Conservation (phyloP, 257 asterid species). For the Ballota nigra region DNA sequence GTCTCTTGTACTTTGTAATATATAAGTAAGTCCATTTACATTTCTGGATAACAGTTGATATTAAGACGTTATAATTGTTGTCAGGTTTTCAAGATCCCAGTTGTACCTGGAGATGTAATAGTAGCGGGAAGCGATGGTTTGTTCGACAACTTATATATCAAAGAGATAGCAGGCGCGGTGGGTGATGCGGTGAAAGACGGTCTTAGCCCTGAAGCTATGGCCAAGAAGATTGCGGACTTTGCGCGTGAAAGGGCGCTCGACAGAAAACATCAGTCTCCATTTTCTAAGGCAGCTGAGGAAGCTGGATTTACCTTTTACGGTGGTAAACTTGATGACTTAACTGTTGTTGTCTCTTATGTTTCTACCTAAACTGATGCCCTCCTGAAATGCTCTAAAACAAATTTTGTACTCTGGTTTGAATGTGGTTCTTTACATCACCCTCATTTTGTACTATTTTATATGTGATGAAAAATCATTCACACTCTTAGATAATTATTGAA, state of each 20-base stretch:
- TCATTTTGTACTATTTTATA: background rate
- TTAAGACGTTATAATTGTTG: background rate
- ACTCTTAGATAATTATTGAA: too few species aligned
- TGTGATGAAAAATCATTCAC: too few species aligned
- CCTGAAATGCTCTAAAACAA: background rate
- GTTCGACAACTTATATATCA: constrained; percentile 66
- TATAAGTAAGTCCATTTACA: background rate
- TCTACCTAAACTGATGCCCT: constrained; percentile 20
- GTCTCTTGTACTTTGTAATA: background rate
- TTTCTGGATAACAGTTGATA: background rate
- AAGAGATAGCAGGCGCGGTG: constrained; percentile 58
- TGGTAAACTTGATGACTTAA: constrained; percentile 84
- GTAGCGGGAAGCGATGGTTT: constrained; percentile 89
- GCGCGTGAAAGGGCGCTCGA: constrained; percentile 70
- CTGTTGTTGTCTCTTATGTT: constrained; percentile 66
- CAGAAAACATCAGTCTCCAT: constrained; percentile 50
- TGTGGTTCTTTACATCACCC: background rate
- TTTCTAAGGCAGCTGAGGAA: constrained; percentile 69
- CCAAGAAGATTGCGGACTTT: constrained; percentile 54
- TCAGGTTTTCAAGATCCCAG: constrained; percentile 68
- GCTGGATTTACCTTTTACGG: constrained; percentile 63
- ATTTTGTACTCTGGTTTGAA: background rate
- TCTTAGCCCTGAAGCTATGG: constrained; percentile 55
- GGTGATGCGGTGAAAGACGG: constrained; percentile 46
- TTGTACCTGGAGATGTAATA: constrained; percentile 60